A percentile compares a stretch with the other conserved stretches of the same genome.
phyloP scores from a whole-genome alignment of 805 yeast species.

The Dipodascus geniculatus region DNA sequence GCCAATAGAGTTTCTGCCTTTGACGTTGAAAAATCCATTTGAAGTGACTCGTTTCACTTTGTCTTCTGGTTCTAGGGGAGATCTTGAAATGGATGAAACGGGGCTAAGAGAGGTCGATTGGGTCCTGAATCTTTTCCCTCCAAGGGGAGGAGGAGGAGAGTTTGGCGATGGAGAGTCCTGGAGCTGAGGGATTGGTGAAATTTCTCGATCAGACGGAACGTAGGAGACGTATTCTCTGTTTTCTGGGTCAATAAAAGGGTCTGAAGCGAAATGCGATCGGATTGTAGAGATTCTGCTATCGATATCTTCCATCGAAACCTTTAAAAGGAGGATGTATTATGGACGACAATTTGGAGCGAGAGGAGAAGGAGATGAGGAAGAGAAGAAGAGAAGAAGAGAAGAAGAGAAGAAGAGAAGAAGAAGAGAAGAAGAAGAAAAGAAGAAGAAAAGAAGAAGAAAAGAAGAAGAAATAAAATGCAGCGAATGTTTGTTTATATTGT shows the following conservation, averaged over 20 bases:
- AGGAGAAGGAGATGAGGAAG: conserved; percentile 2
- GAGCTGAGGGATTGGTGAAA: background rate
- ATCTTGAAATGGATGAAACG: background rate
- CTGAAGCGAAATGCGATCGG: background rate
- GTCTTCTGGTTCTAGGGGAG: background rate
- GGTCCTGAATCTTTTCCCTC: too few species aligned
- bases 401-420: background rate
- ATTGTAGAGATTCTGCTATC: background rate
- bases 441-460: conserved; percentile 1
- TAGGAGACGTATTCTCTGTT: background rate
- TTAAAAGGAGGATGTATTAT: background rate
- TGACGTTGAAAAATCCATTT: background rate
- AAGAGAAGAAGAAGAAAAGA: background rate
- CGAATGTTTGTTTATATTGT: background rate
- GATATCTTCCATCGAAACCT: background rate
- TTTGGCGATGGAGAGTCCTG: background rate
- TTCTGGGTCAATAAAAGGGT: background rate
- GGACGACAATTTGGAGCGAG: background rate
- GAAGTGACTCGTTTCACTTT: background rate
- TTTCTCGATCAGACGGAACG: background rate
- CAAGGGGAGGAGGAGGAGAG: background rate
- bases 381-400: conserved; percentile 5
- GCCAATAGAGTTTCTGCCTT: background rate
- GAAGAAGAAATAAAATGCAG: background rate
- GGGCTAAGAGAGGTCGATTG: too few species aligned